A percentile compares a stretch with the other conserved stretches of the same genome.
phyloP scores from a whole-genome alignment of 768 basidiomycete species.

The Tricholoma saponaceum region DNA sequence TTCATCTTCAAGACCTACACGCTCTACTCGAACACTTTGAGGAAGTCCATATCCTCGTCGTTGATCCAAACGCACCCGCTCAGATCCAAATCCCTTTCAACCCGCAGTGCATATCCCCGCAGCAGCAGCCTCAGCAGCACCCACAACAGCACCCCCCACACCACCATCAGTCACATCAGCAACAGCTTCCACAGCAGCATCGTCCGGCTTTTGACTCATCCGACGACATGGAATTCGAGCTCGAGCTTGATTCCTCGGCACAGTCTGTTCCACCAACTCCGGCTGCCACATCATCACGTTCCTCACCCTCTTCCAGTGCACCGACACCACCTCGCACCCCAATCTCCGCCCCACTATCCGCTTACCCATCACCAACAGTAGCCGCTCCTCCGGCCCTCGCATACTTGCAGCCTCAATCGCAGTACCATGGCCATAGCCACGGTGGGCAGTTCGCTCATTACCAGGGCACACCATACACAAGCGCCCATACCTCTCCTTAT shows the following conservation, averaged over 20 bases:
- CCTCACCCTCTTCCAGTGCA: constrained; percentile 39
- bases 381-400: constrained; percentile 1
- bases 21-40: constrained; percentile 92
- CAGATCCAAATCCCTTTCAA: constrained; percentile 46
- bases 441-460: constrained; percentile 26
- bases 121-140: constrained; percentile 21
- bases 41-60: constrained; percentile 79
- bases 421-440: constrained; percentile 13
- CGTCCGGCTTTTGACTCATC: constrained; percentile 51
- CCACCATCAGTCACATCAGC: constrained; percentile 23
- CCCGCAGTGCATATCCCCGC: constrained; percentile 24
- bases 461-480: constrained; percentile 16
- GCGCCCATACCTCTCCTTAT: constrained; percentile 30
- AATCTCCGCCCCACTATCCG: constrained; percentile 44
- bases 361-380: constrained; percentile 33
- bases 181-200: constrained; percentile 28
- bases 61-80: constrained; percentile 39
- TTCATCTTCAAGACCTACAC: constrained; percentile 66
- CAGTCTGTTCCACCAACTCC: constrained; percentile 23
- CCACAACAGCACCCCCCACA: constrained; percentile 19
- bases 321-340: constrained; percentile 48
- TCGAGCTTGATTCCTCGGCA: constrained; percentile 36
- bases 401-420: constrained; percentile 12
- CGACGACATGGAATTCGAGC: constrained; percentile 81
- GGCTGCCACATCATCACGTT: constrained; percentile 22